Evolutionary conservation across 2,329 filamentous ascomycete species (phyloP), one percentile per base, ranked within the genome.

Genomic region (Diplodia seriata): DNA sequence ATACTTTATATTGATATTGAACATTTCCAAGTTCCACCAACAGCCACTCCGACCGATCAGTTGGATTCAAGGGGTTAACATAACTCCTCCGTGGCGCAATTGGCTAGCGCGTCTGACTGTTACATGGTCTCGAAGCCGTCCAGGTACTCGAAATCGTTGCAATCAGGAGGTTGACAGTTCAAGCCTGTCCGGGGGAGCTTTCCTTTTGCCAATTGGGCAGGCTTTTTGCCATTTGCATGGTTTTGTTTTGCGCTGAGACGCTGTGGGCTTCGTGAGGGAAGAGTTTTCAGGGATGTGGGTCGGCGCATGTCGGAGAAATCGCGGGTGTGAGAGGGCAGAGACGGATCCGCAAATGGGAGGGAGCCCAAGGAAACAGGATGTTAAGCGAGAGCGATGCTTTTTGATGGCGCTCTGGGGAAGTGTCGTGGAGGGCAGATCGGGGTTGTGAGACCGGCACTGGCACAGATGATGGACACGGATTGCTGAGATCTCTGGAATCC

Each of bases 31-130:
- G 3, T 26, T 2, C 3, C 8, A 36, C 7, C 33, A 36, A 11
- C 11, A 8, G 33, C 33, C 33, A 36, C 33, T 36, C 33, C 33
- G 14, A 11, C 33, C 1, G 5, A 2, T 8, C 8, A 33, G 31
- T 3, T 33, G 31, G 31, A 33, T 6, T 33, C 31, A 33, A 33
- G 31, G 31, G 31, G 31, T 33, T 33, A 33, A 4, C 1, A 8
- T 6, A 33, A 33, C 31, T 78, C 76, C 75, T 76, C 76, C 74
- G 74, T 79, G 76, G 76, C 77, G 77, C 77, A 79, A 79, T 79
- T 85, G 84, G 84, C 82, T 86, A 86, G 84, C 84, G 84, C 84
- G 84, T 86, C 81, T 82, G 84, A 85, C 84, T 86, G 84, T 86
- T 86, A 85, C 4, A n/a, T 12, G 40, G 4, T 18, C 18, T 12